These are phyloP conservation scores for Dothideomycetes sp. DNA, from an alignment of 2,329 filamentous ascomycete genomes.

Conservation along the genomic window DNA sequence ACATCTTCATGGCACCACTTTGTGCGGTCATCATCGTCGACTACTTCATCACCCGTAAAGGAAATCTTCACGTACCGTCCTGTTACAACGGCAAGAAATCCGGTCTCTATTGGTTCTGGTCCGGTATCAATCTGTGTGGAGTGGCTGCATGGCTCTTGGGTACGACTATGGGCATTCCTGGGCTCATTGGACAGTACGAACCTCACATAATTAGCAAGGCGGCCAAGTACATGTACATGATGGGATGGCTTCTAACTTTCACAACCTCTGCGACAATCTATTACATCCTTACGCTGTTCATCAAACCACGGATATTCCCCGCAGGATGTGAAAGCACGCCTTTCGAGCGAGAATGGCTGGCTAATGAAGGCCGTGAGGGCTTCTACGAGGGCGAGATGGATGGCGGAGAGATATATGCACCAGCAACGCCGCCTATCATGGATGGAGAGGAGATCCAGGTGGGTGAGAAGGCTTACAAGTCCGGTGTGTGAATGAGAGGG, in stretches of 20 bases:
- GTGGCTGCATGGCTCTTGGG: conserved; percentile 12
- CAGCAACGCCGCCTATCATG: conserved; percentile 11
- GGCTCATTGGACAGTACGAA: conserved; percentile 14
- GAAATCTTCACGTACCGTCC: conserved; percentile 33
- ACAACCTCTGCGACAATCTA: conserved; percentile 11
- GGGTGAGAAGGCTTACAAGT: too few species aligned
- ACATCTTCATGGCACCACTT: conserved; percentile 35
- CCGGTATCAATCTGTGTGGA: conserved; percentile 8
- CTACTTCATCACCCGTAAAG: conserved; percentile 31
- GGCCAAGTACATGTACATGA: conserved; percentile 7
- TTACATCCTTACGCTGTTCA: conserved; percentile 1
- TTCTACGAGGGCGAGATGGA: conserved; percentile 12
- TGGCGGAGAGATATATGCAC: conserved; percentile 8
- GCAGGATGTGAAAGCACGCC: conserved; percentile 8
- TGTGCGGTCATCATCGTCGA: conserved; percentile 32
- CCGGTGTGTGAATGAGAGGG: too few species aligned
- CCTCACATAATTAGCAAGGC: conserved; percentile 12
- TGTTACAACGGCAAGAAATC: conserved; percentile 22
- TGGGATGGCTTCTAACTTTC: conserved; percentile 11
- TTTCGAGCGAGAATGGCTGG: conserved; percentile 12
- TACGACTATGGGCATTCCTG: conserved; percentile 13
- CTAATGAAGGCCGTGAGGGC: conserved; percentile 12
- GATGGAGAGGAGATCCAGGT: too few species aligned
- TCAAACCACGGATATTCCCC: conserved; percentile 13
- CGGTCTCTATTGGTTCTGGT: conserved; percentile 11